phyloP scores from a whole-genome alignment of 106 monocot genomes.

The Dioscorea dumetorum region DNA sequence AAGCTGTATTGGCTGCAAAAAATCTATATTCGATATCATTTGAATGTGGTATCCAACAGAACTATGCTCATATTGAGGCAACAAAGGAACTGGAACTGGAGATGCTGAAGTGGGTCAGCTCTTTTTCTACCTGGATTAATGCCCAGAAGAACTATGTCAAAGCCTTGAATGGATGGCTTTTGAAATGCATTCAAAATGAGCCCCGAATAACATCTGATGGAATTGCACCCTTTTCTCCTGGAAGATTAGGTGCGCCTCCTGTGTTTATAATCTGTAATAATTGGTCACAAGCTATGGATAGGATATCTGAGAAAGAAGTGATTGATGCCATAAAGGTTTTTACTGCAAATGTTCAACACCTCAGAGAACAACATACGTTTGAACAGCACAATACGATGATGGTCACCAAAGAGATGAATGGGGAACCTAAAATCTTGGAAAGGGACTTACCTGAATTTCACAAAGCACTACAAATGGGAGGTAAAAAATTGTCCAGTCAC shows the following conservation, averaged over 20 bases:
- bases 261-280: constrained; percentile 77
- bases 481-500: constrained; percentile 39
- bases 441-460: constrained; percentile 43
- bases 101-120: constrained; percentile 52
- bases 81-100: constrained; percentile 52
- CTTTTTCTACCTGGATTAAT: constrained; percentile 65
- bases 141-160: constrained; percentile 66
- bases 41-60: constrained; percentile 13
- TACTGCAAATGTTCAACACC: constrained; percentile 30
- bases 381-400: constrained; percentile 33
- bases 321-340: constrained; percentile 58
- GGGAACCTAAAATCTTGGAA: constrained; percentile 24
- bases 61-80: constrained; percentile 23
- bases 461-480: constrained; percentile 46
- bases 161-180: constrained; percentile 71
- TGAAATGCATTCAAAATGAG: constrained; percentile 41
- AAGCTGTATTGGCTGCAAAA: constrained; percentile 36
- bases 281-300: constrained; percentile 75
- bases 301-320: constrained; percentile 55
- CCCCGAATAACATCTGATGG: constrained; percentile 61
- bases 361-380: constrained; percentile 43
- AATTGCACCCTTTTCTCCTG: constrained; percentile 69
- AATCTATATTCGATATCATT: constrained; percentile 29
- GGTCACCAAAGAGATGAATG: constrained; percentile 41
- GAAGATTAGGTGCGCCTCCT: constrained; percentile 77